These are phyloP conservation scores for Blepharisma japonicum DNA, from an alignment of 73 alveolate genomes.

Conservation along the genomic window DNA sequence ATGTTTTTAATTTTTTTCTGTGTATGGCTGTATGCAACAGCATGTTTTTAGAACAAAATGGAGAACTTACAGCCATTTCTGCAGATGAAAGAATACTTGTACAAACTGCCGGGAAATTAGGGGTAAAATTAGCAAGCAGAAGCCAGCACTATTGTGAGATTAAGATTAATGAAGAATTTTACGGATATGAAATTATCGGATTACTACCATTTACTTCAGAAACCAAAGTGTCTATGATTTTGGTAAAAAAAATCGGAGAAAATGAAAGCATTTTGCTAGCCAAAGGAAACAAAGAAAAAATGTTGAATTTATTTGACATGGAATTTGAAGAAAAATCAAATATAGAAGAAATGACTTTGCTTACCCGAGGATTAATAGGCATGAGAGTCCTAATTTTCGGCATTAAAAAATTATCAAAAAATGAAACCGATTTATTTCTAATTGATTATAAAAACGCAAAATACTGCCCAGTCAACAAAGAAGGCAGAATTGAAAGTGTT, in stretches of 20 bases:
- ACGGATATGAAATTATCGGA: background rate
- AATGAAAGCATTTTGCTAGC: background rate
- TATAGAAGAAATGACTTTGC: background rate
- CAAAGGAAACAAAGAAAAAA: background rate
- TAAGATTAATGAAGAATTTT: background rate
- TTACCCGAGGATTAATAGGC: background rate
- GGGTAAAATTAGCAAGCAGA: background rate
- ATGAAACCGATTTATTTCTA: background rate
- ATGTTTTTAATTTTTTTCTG: background rate
- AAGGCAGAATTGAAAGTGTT: slow-evolving; percentile 10
- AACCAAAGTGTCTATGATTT: background rate
- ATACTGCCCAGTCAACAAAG: background rate
- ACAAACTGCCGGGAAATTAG: background rate
- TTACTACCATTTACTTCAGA: background rate
- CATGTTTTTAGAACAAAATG: background rate
- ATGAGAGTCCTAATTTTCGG: background rate
- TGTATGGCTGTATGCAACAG: slow-evolving; percentile 26
- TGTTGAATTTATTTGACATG: background rate
- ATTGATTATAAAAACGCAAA: background rate
- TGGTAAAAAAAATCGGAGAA: background rate
- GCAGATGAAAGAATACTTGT: slow-evolving; percentile 8
- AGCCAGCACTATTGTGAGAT: background rate
- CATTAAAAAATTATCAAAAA: background rate
- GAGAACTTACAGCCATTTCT: background rate
- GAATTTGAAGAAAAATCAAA: background rate